A percentile compares a stretch with the other conserved stretches of the same genome.
Evolutionary conservation across 345 rosid species (phyloP).

Genomic region (Geranium rotundifolium): DNA sequence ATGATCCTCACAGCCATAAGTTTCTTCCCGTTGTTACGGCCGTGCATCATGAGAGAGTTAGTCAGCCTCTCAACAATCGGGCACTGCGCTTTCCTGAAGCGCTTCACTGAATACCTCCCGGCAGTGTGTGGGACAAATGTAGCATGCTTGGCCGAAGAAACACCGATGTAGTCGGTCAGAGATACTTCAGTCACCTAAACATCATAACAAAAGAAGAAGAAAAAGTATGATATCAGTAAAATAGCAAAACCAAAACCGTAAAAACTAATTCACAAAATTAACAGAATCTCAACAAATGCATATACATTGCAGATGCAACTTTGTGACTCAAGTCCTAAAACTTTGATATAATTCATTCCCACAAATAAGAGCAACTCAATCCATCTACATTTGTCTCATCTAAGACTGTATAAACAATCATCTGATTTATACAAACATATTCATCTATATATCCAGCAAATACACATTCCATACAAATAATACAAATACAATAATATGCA

Average conservation of each 20-base stretch:
- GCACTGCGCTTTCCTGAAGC: conserved; percentile 95
- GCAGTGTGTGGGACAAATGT: conserved; percentile 92
- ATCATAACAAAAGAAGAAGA: not conserved
- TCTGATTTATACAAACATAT: no score
- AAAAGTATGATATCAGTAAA: not conserved
- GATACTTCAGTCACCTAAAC: conserved; percentile 63
- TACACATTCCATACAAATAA: no score
- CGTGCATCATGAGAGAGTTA: conserved; percentile 93
- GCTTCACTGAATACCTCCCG: conserved; percentile 83
- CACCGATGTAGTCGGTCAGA: conserved; percentile 62
- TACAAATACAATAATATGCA: no score
- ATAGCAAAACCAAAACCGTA: not conserved
- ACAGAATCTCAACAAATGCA: not conserved
- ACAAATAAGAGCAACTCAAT: no score
- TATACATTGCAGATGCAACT: no score
- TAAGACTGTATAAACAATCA: no score
- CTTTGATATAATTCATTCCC: no score
- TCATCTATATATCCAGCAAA: no score
- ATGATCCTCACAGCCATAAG: conserved; percentile 78
- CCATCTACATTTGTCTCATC: no score
- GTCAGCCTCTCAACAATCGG: conserved; percentile 92
- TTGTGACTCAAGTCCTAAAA: no score
- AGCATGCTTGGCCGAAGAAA: conserved; percentile 61
- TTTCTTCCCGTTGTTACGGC: conserved; percentile 86
- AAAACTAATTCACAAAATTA: not conserved